Percentiles rank a stretch among this genome's conserved stretches.
Evolutionary conservation across 495 filamentous ascomycete genomes (phyloP).

Genomic region (Xylaria palmicola): DNA sequence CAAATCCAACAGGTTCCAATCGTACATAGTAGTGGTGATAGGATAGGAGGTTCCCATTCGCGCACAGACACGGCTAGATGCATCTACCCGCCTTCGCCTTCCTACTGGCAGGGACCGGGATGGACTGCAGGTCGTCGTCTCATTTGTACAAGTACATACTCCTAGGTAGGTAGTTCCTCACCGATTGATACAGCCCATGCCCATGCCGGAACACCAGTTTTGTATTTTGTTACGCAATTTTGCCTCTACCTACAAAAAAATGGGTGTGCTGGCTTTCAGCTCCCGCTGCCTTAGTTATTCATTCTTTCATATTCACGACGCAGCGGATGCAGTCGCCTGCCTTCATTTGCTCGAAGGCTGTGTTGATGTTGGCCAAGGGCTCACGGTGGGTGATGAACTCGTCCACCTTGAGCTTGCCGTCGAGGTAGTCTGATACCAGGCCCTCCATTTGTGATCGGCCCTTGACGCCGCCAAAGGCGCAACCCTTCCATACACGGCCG

Average conservation of each 20-base stretch:
- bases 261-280: background rate
- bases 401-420: conserved; percentile 91
- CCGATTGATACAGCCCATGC: no score
- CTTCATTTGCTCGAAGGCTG: conserved; percentile 92
- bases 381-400: conserved; percentile 99
- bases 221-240: background rate
- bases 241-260: background rate
- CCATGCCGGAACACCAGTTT: no score
- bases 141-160: no score
- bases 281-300: background rate
- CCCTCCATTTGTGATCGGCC: conserved; percentile 87
- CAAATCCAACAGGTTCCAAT: no score
- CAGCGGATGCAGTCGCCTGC: conserved; percentile 92
- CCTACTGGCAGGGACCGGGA: no score
- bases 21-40: no score
- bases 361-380: conserved; percentile 76
- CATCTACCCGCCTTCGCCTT: no score
- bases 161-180: no score
- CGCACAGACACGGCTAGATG: no score
- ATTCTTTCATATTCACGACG: conserved; percentile 60
- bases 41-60: no score
- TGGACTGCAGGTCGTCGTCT: no score
- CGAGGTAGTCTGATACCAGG: conserved; percentile 87
- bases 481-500: conserved; percentile 95
- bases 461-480: conserved; percentile 97